A percentile compares a stretch with the other conserved stretches of the same genome.
Evolutionary conservation across 2,329 filamentous ascomycete genomes (phyloP).

Genomic region (Nemania abortiva): DNA sequence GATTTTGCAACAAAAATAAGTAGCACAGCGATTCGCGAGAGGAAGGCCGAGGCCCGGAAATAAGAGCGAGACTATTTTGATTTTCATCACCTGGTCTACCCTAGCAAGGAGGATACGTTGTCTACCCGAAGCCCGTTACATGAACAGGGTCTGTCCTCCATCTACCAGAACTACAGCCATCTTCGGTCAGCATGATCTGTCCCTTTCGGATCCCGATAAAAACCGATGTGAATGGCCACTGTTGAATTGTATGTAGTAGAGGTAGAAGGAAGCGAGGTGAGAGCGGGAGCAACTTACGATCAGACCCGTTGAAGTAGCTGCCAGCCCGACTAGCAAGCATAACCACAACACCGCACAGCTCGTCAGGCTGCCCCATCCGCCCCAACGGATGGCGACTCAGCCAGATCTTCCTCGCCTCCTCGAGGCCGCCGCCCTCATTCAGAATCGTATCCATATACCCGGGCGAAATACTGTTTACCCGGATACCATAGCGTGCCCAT

Average conservation of each 20-base stretch:
- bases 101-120: neutral
- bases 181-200: slow-evolving; percentile 20
- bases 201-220: neutral
- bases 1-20: slow-evolving; percentile 88
- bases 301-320: slow-evolving; percentile 75
- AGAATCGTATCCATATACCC: slow-evolving; percentile 84
- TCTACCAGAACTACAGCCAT: slow-evolving; percentile 65
- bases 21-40: slow-evolving; percentile 83
- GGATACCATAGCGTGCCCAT: slow-evolving; percentile 77
- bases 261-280: neutral
- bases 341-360: slow-evolving; percentile 72
- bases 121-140: slow-evolving; percentile 37
- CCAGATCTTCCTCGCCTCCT: slow-evolving; percentile 67
- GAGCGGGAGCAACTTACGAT: slow-evolving; percentile 52
- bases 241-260: neutral
- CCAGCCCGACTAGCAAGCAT: slow-evolving; percentile 71
- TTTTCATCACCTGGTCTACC: slow-evolving; percentile 9
- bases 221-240: neutral
- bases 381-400: slow-evolving; percentile 70
- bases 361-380: slow-evolving; percentile 72
- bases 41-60: slow-evolving; percentile 50
- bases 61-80: slow-evolving; percentile 5
- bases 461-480: slow-evolving; percentile 77
- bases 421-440: slow-evolving; percentile 73
- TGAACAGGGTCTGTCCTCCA: slow-evolving; percentile 60